Percentiles rank a stretch among this genome's conserved stretches.
Evolutionary conservation across 2,329 filamentous ascomycete genomes (phyloP).

Genomic region (Ceratocystis ficicola): DNA sequence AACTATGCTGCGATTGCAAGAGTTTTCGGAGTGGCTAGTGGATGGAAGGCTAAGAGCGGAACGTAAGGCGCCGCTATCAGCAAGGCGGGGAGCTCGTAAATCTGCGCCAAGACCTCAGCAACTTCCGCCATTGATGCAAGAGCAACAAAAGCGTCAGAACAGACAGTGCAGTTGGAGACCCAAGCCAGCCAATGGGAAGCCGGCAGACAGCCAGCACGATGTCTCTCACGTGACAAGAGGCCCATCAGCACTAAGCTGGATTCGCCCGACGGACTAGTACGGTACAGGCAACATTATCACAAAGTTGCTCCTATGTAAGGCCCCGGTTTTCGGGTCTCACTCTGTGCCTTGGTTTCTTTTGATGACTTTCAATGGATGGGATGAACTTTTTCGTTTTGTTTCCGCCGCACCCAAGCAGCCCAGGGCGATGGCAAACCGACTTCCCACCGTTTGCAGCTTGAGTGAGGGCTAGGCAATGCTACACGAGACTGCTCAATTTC

Average conservation of each 20-base stretch:
- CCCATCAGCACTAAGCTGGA: background rate
- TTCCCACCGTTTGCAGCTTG: background rate
- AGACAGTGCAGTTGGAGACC: background rate
- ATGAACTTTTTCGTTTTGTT: background rate
- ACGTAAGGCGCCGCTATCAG: background rate
- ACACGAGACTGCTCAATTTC: background rate
- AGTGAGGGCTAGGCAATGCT: background rate
- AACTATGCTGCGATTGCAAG: too few relatives aligned
- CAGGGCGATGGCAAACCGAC: background rate
- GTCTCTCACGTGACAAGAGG: background rate
- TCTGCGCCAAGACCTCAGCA: background rate
- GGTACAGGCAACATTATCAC: background rate
- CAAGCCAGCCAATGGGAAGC: background rate
- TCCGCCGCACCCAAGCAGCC: background rate
- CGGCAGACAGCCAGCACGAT: background rate
- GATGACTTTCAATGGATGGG: background rate
- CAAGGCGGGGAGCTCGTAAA: background rate
- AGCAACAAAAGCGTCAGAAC: background rate
- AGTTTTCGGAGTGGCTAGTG: background rate
- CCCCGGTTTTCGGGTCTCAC: background rate
- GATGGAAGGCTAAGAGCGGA: background rate
- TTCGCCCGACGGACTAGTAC: background rate
- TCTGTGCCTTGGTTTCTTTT: background rate
- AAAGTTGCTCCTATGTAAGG: background rate
- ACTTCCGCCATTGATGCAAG: too few relatives aligned